Conservation (phyloP, 2,329 filamentous ascomycete species). For the Pestalotiopsis sp. region DNA sequence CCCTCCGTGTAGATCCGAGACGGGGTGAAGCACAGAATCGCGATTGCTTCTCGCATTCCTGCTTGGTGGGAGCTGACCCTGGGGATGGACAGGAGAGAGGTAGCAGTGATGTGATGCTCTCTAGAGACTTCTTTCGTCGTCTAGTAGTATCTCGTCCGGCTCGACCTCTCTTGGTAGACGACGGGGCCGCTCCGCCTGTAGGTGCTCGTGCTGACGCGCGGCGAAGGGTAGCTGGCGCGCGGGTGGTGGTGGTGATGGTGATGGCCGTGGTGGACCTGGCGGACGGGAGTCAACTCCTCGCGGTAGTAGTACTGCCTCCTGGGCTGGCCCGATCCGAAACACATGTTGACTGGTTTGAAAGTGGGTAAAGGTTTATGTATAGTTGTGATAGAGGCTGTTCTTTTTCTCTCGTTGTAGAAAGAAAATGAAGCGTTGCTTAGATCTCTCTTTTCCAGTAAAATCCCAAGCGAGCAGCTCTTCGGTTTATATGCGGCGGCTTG, state of each 20-base stretch:
- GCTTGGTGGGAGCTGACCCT: too few relatives aligned
- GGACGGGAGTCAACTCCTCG: conserved; percentile 54
- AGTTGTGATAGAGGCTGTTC: conserved; percentile 15
- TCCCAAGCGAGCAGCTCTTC: not conserved
- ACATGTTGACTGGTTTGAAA: conserved; percentile 42
- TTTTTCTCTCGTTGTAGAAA: too few relatives aligned
- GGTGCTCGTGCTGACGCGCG: conserved; percentile 42
- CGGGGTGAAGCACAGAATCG: too few relatives aligned
- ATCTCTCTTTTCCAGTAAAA: not conserved
- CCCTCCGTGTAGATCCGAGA: too few relatives aligned
- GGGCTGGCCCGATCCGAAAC: conserved; percentile 46
- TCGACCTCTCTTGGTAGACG: conserved; percentile 42
- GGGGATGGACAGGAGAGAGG: too few relatives aligned
- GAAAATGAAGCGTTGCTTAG: not conserved
- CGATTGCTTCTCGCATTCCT: too few relatives aligned
- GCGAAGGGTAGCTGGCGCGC: conserved; percentile 27
- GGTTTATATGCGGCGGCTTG: not conserved
- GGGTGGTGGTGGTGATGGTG: conserved; percentile 18
- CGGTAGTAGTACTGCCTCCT: conserved; percentile 57
- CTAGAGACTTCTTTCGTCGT: not conserved
- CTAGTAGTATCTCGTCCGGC: conserved; percentile 34
- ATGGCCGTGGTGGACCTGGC: conserved; percentile 35
- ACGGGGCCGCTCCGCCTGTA: conserved; percentile 37
- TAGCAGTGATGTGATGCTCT: too few relatives aligned
- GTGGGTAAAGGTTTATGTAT: not conserved